Evolutionary conservation across 2,329 filamentous ascomycete genomes (phyloP), one percentile per base, ranked within the genome.

Genomic region (Pezicula neosporulosa): DNA sequence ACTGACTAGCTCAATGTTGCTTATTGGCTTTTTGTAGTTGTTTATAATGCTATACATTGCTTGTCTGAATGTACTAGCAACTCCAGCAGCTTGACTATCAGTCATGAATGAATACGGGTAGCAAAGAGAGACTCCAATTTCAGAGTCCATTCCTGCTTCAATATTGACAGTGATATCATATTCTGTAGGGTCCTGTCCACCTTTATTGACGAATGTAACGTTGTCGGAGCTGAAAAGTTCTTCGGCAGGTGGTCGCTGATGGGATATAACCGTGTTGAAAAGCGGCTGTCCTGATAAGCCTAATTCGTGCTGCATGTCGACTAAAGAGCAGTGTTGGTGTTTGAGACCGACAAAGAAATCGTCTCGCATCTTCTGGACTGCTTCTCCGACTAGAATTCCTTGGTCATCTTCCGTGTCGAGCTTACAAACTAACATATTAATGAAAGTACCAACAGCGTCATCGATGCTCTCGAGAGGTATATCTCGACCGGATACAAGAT

Each of bases 401-500:
- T n/a, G n/a, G n/a, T n/a, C n/a, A 51, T 76, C 72, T 53, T 77
- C 73, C 3, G 75, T 57, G 3, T 55, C 52, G 9, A 51, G 12
- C 36, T 45, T 44, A 24, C 49, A 19, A 35, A 57, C 48, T 19
- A 28, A 50, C 47, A 52, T 39, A 47, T 47, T 39, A 28, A 28
- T 41, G 39, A 37, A 35, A 44, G 15, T n/a, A 37, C 38, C 10
- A 16, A 33, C 28, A 44, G 48, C 71, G 19, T 67, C 55, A 47
- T 72, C 70, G 33, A 72, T 67, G 6, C 67, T 68, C 10, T 37
- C 18, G 35, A 51, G 16, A 1, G 76, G 72, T 4, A 75, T 70
- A 53, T 82, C 78, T 13, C 80, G 70, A 2, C 80, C 80, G 0
- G 76, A 77, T 2, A 76, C 65, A 0, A 81, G 70, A 50, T 80